A percentile compares a stretch with the other conserved stretches of the same genome.
These are phyloP conservation scores for Cocos nucifera DNA, from an alignment of 176 grass and related monocot genomes.

Conservation along the genomic window DNA sequence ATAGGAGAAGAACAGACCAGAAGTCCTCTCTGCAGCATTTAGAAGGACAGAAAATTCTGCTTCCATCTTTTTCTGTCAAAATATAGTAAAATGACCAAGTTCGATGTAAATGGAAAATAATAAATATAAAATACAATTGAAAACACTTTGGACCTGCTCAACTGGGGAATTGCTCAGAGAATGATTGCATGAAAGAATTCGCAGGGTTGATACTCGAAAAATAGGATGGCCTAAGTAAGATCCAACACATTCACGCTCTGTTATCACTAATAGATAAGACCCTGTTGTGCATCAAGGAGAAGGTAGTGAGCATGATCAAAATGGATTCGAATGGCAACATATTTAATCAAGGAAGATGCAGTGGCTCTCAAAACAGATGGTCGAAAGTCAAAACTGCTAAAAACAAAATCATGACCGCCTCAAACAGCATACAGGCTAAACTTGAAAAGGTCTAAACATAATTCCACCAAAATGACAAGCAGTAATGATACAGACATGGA, in stretches of 20 bases:
- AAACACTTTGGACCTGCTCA: constrained; percentile 45
- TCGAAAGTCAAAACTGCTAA: no score
- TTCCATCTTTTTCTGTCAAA: constrained; percentile 87
- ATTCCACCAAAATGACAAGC: no score
- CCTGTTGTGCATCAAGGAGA: constrained; percentile 14
- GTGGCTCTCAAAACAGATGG: no score
- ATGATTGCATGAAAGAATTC: constrained; percentile 75
- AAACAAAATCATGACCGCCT: no score
- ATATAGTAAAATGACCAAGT: constrained; percentile 7
- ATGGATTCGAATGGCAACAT: no score
- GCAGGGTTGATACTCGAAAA: constrained; percentile 81
- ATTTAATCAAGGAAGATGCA: no score
- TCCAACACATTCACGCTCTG: constrained; percentile 71
- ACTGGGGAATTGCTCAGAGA: constrained; percentile 44
- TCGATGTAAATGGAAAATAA: not conserved
- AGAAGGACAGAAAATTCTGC: constrained; percentile 58
- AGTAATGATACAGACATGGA: no score
- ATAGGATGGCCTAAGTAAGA: constrained; percentile 74
- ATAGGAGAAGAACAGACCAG: constrained; percentile 87
- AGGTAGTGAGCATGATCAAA: no score
- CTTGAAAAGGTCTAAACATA: no score
- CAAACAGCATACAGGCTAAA: no score
- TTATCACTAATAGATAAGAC: constrained; percentile 80
- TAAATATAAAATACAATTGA: constrained; percentile 10
- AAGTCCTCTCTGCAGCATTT: constrained; percentile 58